These are phyloP conservation scores for Chloromonas sp. DNA, from an alignment of 163 green algal species.

Conservation along the genomic window DNA sequence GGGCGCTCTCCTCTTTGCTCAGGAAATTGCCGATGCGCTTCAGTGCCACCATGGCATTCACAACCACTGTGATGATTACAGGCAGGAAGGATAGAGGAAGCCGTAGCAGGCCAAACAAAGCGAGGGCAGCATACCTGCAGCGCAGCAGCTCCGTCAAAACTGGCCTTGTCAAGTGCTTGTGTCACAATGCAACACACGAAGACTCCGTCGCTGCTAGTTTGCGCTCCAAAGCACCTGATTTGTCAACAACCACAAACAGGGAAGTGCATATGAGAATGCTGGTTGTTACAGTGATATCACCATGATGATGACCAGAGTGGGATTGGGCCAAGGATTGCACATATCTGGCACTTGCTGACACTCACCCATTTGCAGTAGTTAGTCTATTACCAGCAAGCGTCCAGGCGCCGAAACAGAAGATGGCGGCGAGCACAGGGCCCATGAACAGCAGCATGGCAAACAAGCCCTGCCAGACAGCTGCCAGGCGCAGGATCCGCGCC, in stretches of 20 bases:
- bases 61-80: constrained; percentile 41
- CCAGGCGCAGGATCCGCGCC: constrained; percentile 41
- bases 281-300: too few relatives aligned
- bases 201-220: too few relatives aligned
- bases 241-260: too few relatives aligned
- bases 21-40: constrained; percentile 48
- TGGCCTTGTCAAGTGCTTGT: too few relatives aligned
- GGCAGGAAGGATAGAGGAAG: constrained; percentile 72
- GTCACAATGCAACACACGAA: too few relatives aligned
- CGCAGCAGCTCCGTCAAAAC: too few relatives aligned
- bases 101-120: constrained; percentile 84
- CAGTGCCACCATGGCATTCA: constrained; percentile 47
- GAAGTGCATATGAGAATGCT: too few relatives aligned
- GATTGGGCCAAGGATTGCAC: too few relatives aligned
- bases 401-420: constrained; percentile 49
- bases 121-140: constrained; percentile 22
- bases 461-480: constrained; percentile 37
- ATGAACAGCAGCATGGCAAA: constrained; percentile 64
- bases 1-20: constrained; percentile 12
- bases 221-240: too few relatives aligned
- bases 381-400: constrained; percentile 50
- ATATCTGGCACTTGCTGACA: neutral
- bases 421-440: constrained; percentile 52
- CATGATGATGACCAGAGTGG: too few relatives aligned
- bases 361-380: constrained; percentile 23